phyloP scores from a whole-genome alignment of 768 basidiomycete species.

The Lactarius psammicola region DNA sequence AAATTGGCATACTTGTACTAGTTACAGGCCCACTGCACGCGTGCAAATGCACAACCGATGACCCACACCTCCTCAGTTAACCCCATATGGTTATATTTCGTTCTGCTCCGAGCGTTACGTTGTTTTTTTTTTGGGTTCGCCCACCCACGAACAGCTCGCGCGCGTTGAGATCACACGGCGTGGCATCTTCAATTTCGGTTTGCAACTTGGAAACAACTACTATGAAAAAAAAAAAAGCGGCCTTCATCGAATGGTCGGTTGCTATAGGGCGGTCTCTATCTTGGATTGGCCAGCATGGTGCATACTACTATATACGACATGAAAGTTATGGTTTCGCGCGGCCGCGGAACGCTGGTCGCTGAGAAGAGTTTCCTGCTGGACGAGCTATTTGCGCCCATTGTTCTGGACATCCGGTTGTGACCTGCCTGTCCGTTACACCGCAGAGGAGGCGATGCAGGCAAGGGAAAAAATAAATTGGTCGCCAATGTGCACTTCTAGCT shows the following conservation, averaged over 20 bases:
- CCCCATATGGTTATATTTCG: slow-evolving; percentile 26
- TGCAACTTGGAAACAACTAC: background rate
- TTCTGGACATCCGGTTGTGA: background rate
- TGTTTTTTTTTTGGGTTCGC: background rate
- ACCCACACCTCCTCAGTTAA: slow-evolving; percentile 4
- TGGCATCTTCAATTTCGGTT: background rate
- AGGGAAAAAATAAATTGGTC: background rate
- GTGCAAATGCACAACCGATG: background rate
- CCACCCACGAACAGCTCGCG: too few relatives aligned
- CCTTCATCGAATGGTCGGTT: background rate
- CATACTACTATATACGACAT: background rate
- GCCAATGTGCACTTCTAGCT: background rate
- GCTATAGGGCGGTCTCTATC: background rate
- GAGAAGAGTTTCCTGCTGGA: background rate
- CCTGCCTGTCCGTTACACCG: background rate
- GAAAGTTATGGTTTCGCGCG: slow-evolving; percentile 3
- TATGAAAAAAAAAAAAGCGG: background rate
- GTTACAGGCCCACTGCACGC: background rate
- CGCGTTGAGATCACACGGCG: background rate
- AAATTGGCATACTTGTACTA: background rate
- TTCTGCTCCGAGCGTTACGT: slow-evolving; percentile 12
- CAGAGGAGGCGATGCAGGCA: background rate
- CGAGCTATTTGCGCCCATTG: background rate
- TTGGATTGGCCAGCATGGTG: background rate
- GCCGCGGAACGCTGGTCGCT: slow-evolving; percentile 11